These are phyloP conservation scores for Aspergillus neoniger DNA, from an alignment of 2,329 filamentous ascomycete species.

Conservation along the genomic window DNA sequence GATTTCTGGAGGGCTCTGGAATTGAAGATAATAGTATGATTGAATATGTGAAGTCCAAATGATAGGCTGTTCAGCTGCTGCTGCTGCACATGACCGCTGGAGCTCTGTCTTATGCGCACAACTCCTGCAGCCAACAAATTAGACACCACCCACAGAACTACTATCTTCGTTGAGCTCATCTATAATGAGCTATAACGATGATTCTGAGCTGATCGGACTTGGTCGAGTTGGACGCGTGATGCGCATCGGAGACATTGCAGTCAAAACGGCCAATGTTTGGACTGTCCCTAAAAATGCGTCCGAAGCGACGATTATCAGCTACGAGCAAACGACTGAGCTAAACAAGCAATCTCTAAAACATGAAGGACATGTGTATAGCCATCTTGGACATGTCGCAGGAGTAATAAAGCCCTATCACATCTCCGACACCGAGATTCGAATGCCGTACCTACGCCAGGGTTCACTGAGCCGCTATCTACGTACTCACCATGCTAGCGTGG, in stretches of 20 bases:
- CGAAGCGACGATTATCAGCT: neutral
- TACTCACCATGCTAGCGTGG: neutral
- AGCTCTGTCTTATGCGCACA: too few species aligned
- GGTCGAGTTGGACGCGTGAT: neutral
- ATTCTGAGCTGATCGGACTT: neutral
- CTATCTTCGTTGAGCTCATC: too few species aligned
- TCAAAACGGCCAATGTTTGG: neutral
- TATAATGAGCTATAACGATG: too few species aligned
- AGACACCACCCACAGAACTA: too few species aligned
- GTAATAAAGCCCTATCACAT: neutral
- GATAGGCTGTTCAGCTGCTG: too few species aligned
- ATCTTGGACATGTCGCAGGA: neutral
- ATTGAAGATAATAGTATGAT: too few species aligned
- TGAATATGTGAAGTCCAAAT: fast-evolving
- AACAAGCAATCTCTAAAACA: neutral
- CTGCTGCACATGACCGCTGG: too few species aligned
- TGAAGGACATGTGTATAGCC: neutral
- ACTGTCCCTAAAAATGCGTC: neutral
- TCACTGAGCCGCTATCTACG: neutral
- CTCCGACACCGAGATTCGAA: neutral
- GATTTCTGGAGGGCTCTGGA: too few species aligned
- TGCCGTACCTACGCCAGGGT: neutral
- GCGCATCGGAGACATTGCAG: neutral
- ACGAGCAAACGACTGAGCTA: neutral
- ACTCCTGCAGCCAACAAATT: too few species aligned